Conservation (phyloP, 108 stramenopile species). For the Licmophora abbreviata region DNA sequence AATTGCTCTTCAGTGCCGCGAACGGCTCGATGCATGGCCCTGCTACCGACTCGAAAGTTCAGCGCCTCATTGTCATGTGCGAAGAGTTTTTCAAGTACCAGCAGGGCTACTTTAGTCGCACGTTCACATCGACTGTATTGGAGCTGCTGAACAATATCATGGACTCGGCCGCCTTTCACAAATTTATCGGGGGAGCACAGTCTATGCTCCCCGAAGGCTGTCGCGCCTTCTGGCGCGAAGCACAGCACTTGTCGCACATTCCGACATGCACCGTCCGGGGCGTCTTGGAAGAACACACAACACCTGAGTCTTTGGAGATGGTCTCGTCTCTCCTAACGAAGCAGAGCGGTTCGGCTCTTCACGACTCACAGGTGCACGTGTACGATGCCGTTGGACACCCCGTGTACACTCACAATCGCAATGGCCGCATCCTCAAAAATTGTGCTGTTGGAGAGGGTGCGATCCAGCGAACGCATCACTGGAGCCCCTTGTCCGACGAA, state of each 20-base stretch:
- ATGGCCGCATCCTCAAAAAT: constrained; percentile 55
- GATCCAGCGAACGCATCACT: constrained; percentile 74
- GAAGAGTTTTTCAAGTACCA: constrained; percentile 88
- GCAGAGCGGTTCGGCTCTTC: constrained; percentile 73
- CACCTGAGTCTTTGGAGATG: constrained; percentile 84
- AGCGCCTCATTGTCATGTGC: constrained; percentile 69
- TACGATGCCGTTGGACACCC: constrained; percentile 86
- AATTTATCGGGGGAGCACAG: constrained; percentile 72
- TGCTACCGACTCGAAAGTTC: constrained; percentile 67
- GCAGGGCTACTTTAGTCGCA: constrained; percentile 79
- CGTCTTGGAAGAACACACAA: constrained; percentile 78
- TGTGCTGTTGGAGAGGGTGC: constrained; percentile 54
- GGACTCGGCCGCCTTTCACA: constrained; percentile 80
- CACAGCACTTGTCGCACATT: constrained; percentile 70
- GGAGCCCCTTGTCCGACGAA: constrained; percentile 79
- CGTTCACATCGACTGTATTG: constrained; percentile 62
- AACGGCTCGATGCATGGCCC: constrained; percentile 83
- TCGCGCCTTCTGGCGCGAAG: constrained; percentile 81
- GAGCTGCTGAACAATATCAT: constrained; percentile 46
- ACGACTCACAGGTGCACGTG: constrained; percentile 85
- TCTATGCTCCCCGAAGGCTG: constrained; percentile 67
- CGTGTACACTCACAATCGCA: constrained; percentile 70
- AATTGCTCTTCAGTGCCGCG: constrained; percentile 80
- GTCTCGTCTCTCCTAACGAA: constrained; percentile 69
- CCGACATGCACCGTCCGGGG: constrained; percentile 77